These are phyloP conservation scores for Lasiosphaeria miniovina DNA, from an alignment of 495 filamentous ascomycete species.

Conservation along the genomic window DNA sequence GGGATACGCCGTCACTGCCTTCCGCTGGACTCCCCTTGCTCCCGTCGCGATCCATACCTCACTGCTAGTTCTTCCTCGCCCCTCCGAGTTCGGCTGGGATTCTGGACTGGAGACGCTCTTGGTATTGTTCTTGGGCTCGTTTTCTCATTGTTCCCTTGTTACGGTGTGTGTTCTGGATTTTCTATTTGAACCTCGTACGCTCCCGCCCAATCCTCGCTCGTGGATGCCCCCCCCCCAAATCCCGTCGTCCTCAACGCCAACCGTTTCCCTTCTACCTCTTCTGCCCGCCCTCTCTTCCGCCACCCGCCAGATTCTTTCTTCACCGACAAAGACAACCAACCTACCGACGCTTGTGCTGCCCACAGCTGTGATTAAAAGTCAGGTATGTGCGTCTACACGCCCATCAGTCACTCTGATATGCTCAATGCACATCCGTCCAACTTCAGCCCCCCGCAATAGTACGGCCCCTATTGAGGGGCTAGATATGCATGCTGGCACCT, in stretches of 20 bases:
- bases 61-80: not conserved
- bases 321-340: not conserved
- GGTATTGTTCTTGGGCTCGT: conserved; percentile 16
- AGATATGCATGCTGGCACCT: not conserved
- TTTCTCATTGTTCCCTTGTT: conserved; percentile 15
- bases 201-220: not conserved
- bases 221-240: conserved; percentile 1
- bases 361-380: too few relatives aligned
- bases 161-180: conserved; percentile 11
- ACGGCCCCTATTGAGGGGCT: not conserved
- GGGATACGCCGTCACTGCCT: too few relatives aligned
- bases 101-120: not conserved
- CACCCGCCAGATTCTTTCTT: not conserved
- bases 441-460: not conserved
- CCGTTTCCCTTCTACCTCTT: not conserved
- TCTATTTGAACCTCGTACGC: conserved; percentile 19
- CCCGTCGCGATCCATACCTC: not conserved
- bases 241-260: not conserved
- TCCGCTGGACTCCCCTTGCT: not conserved
- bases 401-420: not conserved
- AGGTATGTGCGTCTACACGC: too few relatives aligned
- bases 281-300: not conserved
- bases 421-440: not conserved
- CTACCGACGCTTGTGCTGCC: not conserved
- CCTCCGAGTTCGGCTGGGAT: not conserved